Percentiles rank a stretch among this genome's conserved stretches.
phyloP scores from a whole-genome alignment of 2,329 filamentous ascomycete genomes.

The Mycosphaerelloides madeirae region DNA sequence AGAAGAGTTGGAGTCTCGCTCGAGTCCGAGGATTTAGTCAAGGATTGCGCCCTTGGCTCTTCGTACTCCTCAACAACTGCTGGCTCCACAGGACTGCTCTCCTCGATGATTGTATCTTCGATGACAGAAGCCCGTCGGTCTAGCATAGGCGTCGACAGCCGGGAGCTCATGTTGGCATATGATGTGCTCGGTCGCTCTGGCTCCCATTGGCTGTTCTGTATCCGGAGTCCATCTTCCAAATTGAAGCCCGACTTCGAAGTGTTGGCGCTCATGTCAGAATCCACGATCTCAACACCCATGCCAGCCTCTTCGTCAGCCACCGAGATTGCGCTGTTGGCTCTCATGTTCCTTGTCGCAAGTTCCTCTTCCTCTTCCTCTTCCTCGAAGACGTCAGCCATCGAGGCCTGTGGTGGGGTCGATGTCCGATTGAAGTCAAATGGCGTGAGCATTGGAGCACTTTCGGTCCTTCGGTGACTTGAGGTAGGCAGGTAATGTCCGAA shows the following conservation, averaged over 20 bases:
- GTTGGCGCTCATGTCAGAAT: slow-evolving; percentile 19
- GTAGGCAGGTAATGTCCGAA: slow-evolving; percentile 60
- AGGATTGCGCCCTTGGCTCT: slow-evolving; percentile 45
- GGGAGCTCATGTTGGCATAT: slow-evolving; percentile 13
- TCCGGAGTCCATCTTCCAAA: slow-evolving; percentile 21
- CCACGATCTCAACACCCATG: slow-evolving; percentile 30
- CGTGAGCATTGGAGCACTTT: slow-evolving; percentile 70
- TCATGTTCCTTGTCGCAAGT: slow-evolving; percentile 14
- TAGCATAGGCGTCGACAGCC: slow-evolving; percentile 22
- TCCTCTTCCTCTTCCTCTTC: slow-evolving; percentile 53
- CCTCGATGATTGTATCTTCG: slow-evolving; percentile 34
- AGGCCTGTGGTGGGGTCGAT: slow-evolving; percentile 45
- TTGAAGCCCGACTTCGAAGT: slow-evolving; percentile 4
- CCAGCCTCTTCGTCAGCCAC: slow-evolving; percentile 17
- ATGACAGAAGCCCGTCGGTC: slow-evolving; percentile 30
- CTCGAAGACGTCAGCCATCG: slow-evolving; percentile 83
- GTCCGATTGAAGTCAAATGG: slow-evolving; percentile 57
- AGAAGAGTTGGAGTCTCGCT: slow-evolving; percentile 38
- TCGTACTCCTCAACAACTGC: slow-evolving; percentile 45
- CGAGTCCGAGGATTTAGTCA: slow-evolving; percentile 48
- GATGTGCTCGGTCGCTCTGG: slow-evolving; percentile 18
- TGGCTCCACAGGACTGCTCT: slow-evolving; percentile 36
- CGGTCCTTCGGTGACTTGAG: slow-evolving; percentile 47
- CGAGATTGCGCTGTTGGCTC: slow-evolving; percentile 12
- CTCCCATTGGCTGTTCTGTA: slow-evolving; percentile 20